phyloP scores from a whole-genome alignment of 768 basidiomycete genomes.

The Filobasidium floriforme region DNA sequence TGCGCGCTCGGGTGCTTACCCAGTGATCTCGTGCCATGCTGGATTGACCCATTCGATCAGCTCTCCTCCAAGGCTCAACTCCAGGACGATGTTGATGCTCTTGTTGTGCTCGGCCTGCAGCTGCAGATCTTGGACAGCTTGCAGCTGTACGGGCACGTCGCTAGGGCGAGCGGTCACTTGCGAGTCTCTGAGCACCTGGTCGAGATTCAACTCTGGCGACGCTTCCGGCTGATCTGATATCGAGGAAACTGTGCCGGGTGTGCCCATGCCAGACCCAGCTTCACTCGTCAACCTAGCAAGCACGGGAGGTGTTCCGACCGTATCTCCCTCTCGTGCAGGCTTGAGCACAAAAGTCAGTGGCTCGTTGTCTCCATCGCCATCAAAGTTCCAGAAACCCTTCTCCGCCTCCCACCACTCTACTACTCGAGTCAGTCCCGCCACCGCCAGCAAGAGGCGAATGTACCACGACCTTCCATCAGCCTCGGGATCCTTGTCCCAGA shows the following conservation, averaged over 20 bases:
- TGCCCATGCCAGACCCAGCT: neutral
- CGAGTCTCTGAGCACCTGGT: neutral
- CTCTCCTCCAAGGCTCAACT: conserved; percentile 86
- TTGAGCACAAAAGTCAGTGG: conserved; percentile 90
- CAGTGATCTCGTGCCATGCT: conserved; percentile 81
- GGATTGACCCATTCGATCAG: conserved; percentile 94
- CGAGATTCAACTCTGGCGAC: neutral
- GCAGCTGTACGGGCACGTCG: conserved; percentile 50
- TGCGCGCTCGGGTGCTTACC: conserved; percentile 32
- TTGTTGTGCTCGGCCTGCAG: conserved; percentile 90
- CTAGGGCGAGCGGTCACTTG: neutral
- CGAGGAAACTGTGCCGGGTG: neutral
- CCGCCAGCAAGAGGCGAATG: conserved; percentile 87
- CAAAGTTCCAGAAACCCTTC: conserved; percentile 99
- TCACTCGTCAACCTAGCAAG: neutral
- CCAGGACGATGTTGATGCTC: conserved; percentile 91
- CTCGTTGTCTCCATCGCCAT: conserved; percentile 73
- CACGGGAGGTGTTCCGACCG: conserved; percentile 8
- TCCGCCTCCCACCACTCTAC: conserved; percentile 99
- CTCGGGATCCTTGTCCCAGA: conserved; percentile 96
- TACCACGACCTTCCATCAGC: conserved; percentile 99
- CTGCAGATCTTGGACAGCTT: conserved; percentile 78
- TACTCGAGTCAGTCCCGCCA: conserved; percentile 90
- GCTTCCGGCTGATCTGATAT: conserved; percentile 7
- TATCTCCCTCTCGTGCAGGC: conserved; percentile 57